Evolutionary conservation across 2,329 filamentous ascomycete genomes (phyloP).

Genomic region (Xylariaceae sp.): DNA sequence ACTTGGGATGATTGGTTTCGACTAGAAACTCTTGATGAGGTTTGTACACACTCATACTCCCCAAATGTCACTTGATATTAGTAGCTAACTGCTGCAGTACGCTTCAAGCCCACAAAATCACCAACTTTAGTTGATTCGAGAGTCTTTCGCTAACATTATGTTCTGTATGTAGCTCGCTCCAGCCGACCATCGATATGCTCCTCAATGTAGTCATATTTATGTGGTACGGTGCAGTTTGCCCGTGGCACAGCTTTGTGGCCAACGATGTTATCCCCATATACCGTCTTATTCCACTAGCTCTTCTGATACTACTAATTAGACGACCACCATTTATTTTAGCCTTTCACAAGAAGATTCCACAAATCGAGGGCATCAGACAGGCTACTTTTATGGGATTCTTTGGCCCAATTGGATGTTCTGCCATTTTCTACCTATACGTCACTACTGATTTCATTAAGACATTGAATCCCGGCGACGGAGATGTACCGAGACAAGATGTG

Average conservation of each 20-base stretch:
- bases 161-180: conserved; percentile 62
- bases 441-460: conserved; percentile 73
- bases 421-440: conserved; percentile 88
- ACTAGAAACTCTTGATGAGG: conserved; percentile 82
- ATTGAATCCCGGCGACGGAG: conserved; percentile 59
- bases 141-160: conserved; percentile 22
- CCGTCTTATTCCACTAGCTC: conserved; percentile 73
- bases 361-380: conserved; percentile 76
- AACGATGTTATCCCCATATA: conserved; percentile 75
- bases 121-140: background rate
- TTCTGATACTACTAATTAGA: conserved; percentile 77
- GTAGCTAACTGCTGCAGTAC: conserved; percentile 32
- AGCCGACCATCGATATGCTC: conserved; percentile 93
- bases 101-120: conserved; percentile 2
- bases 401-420: conserved; percentile 88
- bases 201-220: conserved; percentile 88
- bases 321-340: conserved; percentile 78
- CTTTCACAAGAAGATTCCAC: conserved; percentile 76
- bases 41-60: conserved; percentile 23
- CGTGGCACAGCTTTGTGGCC: conserved; percentile 72
- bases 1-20: conserved; percentile 97
- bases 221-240: conserved; percentile 87
- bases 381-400: conserved; percentile 92
- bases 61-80: background rate
- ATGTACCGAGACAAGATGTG: conserved; percentile 68